Conservation (phyloP, 495 filamentous ascomycete species). For the Stereocaulon alpinum region DNA sequence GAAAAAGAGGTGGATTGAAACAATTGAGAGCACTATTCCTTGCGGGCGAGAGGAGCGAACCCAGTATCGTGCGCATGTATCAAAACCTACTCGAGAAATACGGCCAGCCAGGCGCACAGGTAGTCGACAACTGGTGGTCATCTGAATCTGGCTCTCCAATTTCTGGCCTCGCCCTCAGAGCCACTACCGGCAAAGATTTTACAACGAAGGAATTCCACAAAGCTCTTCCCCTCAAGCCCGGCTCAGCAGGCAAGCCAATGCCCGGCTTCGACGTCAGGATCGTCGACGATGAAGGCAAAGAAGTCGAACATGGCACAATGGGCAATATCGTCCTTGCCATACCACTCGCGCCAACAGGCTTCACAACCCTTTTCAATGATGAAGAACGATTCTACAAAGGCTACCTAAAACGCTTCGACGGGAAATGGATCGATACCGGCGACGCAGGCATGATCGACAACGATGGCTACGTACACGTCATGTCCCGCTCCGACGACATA, state of each 20-base stretch:
- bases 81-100: conserved; percentile 57
- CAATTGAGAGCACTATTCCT: conserved; percentile 67
- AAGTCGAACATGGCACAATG: conserved; percentile 59
- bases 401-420: conserved; percentile 70
- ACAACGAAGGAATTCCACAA: conserved; percentile 15
- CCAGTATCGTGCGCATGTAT: conserved; percentile 71
- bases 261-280: conserved; percentile 81
- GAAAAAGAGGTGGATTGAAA: conserved; percentile 53
- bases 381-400: conserved; percentile 72
- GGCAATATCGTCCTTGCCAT: conserved; percentile 82
- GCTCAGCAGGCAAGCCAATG: conserved; percentile 80
- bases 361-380: conserved; percentile 76
- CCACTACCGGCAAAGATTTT: conserved; percentile 27
- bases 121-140: conserved; percentile 96
- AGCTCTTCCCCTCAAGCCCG: conserved; percentile 57
- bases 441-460: conserved; percentile 79
- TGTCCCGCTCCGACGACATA: conserved; percentile 81
- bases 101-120: conserved; percentile 50
- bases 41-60: conserved; percentile 83
- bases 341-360: conserved; percentile 75
- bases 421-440: conserved; percentile 79
- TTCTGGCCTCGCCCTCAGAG: conserved; percentile 58
- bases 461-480: conserved; percentile 76
- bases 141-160: conserved; percentile 88
- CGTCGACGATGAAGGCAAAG: conserved; percentile 67